A percentile compares a stretch with the other conserved stretches of the same genome.
Evolutionary conservation across 192 early-diverging fungal genomes (phyloP).

Genomic region (Lobosporangium transversale): DNA sequence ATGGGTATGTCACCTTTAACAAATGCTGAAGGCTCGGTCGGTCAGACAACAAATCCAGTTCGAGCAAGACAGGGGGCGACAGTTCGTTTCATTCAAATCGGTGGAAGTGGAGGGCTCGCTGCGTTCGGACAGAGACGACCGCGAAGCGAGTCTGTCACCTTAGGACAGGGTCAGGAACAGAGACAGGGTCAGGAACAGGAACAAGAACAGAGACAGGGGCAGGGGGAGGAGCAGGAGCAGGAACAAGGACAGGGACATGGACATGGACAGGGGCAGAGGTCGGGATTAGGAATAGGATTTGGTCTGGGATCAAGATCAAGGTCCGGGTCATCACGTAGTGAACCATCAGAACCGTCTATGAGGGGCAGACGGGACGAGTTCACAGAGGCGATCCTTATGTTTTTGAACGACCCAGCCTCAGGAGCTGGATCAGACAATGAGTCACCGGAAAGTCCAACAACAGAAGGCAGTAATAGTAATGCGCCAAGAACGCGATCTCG

Average conservation of each 20-base stretch:
- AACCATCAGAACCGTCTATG: background rate
- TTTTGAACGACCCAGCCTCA: conserved; percentile 15
- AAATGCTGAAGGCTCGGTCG: no score
- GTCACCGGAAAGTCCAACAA: conserved; percentile 6
- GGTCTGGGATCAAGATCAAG: no score
- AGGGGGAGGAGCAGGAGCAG: no score
- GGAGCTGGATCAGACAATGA: conserved; percentile 6
- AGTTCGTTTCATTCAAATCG: conserved; percentile 37
- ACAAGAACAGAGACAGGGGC: no score
- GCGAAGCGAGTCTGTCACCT: background rate
- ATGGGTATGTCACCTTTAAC: no score
- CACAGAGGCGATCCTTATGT: conserved; percentile 34
- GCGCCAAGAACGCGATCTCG: conserved; percentile 14
- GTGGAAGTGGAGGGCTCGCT: conserved; percentile 3
- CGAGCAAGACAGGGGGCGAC: conserved; percentile 15
- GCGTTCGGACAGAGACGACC: conserved; percentile 2
- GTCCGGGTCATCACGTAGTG: conserved; percentile 1
- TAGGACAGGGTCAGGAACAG: no score
- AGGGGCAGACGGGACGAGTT: conserved; percentile 8
- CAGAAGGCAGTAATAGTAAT: conserved; percentile 3
- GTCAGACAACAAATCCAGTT: no score
- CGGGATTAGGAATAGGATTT: no score
- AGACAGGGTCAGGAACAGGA: no score
- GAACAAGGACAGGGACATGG: no score
- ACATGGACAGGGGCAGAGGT: no score